phyloP scores from a whole-genome alignment of 192 early-diverging fungal genomes.

The Borealophlyctis nickersoniae region DNA sequence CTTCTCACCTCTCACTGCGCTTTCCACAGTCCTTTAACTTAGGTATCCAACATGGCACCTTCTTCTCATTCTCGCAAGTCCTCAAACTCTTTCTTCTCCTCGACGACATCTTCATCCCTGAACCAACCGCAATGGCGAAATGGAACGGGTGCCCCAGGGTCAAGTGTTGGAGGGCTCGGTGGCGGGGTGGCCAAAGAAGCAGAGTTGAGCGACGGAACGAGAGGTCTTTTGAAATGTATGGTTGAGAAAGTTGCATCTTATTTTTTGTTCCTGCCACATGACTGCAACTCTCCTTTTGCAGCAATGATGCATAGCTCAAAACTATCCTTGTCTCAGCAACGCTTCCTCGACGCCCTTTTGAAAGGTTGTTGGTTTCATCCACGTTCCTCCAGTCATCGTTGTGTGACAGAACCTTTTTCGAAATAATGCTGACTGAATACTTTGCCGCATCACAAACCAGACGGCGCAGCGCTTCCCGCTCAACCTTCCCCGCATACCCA shows the following conservation, averaged over 20 bases:
- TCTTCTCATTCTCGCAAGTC: too few relatives aligned
- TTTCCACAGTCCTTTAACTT: too few relatives aligned
- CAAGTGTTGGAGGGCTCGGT: not conserved
- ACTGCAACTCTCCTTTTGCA: conserved; percentile 2
- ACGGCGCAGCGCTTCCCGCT: conserved; percentile 25
- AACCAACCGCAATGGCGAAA: not conserved
- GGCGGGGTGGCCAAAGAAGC: conserved; percentile 10
- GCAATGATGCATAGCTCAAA: conserved; percentile 52
- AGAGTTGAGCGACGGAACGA: conserved; percentile 33
- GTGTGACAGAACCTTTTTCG: not conserved
- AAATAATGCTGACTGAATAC: not conserved
- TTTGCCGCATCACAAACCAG: not conserved
- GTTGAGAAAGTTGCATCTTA: not conserved
- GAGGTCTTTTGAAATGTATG: conserved; percentile 43
- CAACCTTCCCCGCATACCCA: conserved; percentile 17
- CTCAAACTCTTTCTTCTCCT: too few relatives aligned
- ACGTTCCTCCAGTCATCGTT: conserved; percentile 1
- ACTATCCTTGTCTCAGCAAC: conserved; percentile 39
- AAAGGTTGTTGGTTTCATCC: conserved; percentile 5
- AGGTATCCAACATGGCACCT: too few relatives aligned
- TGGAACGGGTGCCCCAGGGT: not conserved
- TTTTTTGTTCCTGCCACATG: not conserved
- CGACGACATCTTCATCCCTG: not conserved
- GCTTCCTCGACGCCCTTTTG: conserved; percentile 33
- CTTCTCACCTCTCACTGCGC: too few relatives aligned